Percentiles rank a stretch among this genome's conserved stretches.
Conservation (phyloP, 441 rosid genomes). For the Adansonia grandidieri region DNA sequence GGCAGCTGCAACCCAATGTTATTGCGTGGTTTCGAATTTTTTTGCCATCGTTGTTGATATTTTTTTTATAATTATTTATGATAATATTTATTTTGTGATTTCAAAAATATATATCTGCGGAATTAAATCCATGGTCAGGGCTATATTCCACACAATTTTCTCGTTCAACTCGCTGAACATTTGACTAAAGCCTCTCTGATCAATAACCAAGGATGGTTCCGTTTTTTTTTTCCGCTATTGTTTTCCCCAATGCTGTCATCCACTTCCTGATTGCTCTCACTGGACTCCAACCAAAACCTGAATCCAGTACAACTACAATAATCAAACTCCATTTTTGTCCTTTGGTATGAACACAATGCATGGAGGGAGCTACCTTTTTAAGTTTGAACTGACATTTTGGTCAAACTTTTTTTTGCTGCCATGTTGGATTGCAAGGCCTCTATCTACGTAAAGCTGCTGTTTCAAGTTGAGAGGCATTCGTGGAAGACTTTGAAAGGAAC, state of each 20-base stretch:
- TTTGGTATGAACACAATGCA: neutral
- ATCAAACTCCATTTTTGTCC: neutral
- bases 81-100: too few relatives aligned
- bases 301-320: neutral
- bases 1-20: neutral
- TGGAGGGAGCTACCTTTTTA: neutral
- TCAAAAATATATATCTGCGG: too few relatives aligned
- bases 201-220: neutral
- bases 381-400: neutral
- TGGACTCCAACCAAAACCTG: neutral
- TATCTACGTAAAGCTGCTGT: conserved; percentile 10
- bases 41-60: too few relatives aligned
- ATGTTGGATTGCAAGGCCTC: neutral
- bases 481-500: conserved; percentile 16
- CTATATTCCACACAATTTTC: neutral
- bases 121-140: too few relatives aligned
- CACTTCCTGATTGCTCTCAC: neutral
- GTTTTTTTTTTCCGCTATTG: too few relatives aligned
- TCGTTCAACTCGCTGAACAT: neutral
- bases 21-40: too few relatives aligned
- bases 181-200: neutral
- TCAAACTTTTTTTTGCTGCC: neutral
- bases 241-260: too few relatives aligned
- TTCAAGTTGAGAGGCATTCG: neutral
- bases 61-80: too few relatives aligned